phyloP scores from a whole-genome alignment of 306 rosid genomes.

The Dalbergia oliveri region DNA sequence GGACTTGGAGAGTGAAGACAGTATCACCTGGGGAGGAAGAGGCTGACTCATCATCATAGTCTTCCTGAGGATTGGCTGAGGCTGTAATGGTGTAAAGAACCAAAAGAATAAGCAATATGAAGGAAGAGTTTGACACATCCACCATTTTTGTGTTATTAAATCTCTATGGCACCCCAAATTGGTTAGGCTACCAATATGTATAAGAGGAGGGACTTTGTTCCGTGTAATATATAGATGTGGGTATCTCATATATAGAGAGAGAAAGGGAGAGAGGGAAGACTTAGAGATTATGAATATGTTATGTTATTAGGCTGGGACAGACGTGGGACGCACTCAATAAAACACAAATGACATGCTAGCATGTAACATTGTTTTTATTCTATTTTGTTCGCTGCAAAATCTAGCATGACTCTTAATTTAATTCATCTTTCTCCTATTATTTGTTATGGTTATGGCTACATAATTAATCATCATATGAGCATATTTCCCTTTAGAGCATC shows the following conservation, averaged over 20 bases:
- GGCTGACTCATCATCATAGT: slow-evolving; percentile 22
- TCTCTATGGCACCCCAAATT: neutral
- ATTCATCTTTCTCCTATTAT: neutral
- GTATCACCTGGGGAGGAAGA: slow-evolving; percentile 37
- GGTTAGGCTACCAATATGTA: neutral
- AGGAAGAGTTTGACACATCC: slow-evolving; percentile 40
- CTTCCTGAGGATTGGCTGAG: slow-evolving; percentile 35
- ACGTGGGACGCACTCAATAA: slow-evolving; percentile 54
- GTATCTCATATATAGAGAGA: neutral
- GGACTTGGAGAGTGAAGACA: slow-evolving; percentile 53
- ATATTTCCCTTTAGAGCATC: neutral
- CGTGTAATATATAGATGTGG: neutral
- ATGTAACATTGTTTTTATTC: slow-evolving; percentile 32
- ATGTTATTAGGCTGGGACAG: slow-evolving; percentile 31
- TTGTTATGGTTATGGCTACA: neutral
- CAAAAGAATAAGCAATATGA: slow-evolving; percentile 48
- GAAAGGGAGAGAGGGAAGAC: slow-evolving; percentile 13
- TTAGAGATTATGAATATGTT: slow-evolving; percentile 43
- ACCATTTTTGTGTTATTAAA: neutral
- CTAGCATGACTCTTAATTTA: neutral
- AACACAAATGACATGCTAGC: slow-evolving; percentile 49
- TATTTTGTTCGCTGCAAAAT: slow-evolving; percentile 7
- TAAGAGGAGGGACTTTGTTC: slow-evolving; percentile 1
- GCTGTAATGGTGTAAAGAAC: slow-evolving; percentile 46
- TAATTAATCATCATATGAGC: neutral